Evolutionary conservation across 2,329 filamentous ascomycete species (phyloP), one percentile per base, ranked within the genome.

Genomic region (Leptosphaerulina australis): DNA sequence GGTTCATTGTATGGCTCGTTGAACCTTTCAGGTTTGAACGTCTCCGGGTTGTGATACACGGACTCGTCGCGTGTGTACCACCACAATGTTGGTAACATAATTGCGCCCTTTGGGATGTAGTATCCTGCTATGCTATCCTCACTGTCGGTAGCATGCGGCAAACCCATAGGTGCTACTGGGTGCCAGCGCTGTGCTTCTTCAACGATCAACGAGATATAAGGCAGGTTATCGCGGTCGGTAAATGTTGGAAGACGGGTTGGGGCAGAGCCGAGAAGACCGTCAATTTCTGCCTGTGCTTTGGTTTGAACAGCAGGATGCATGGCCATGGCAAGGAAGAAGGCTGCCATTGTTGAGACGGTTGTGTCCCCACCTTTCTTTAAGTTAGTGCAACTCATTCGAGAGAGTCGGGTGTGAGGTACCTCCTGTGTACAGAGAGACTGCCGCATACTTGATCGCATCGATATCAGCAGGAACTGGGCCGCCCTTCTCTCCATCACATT

Each of bases 281-380:
- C 80, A 10, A 84, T 62, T 36, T 77, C 71, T 6, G 63, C 66
- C 53, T 76, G 76, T 0, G 77, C 79, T 54, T 81, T 82, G 12
- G 58, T 56, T 45, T 81, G 79, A 0, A 81, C 64, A 2, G 64
- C 57, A 4, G 77, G 78, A 24, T 78, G 79, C n/a, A 81, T 70
- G 12, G 72, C 75, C 64, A 83, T 83, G 0, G 80, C 81, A 0
- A 84, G 71, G 15, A 81, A 71, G 59, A 83, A 83, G 0, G 57
- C 63, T 22, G 64, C 56, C 3, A 79, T 53, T 0, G 74, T 66
- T 1, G 69, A 76, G 0, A 77, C 73, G 3, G 73, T 80, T 1
- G 70, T 77, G 2, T 78, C 74, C 4, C 73, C 79, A 4, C 47
- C 47, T 50, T 10, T 4, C 1, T 17, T 3, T 6, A 6, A 7